These are phyloP conservation scores for Ganoderma sinense DNA, from an alignment of 1,284 basidiomycete species.

Conservation along the genomic window DNA sequence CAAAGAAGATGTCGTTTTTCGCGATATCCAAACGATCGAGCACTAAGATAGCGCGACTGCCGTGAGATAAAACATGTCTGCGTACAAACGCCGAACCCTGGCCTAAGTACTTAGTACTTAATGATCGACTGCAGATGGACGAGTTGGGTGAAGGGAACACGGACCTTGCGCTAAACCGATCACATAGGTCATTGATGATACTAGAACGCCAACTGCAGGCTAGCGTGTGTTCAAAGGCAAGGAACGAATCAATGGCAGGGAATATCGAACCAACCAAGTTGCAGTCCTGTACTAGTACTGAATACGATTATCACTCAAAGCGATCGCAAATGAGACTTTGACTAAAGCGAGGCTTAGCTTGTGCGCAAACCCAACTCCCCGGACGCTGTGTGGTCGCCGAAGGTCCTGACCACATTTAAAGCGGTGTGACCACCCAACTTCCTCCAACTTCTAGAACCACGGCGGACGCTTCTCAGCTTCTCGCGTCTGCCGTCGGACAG, in stretches of 20 bases:
- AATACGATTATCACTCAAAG: no score
- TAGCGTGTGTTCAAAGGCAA: not conserved
- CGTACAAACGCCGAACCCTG: not conserved
- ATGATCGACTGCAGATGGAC: not conserved
- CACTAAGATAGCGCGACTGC: not conserved
- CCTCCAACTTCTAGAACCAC: not conserved
- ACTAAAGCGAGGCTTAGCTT: not conserved
- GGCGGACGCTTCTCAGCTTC: not conserved
- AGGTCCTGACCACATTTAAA: not conserved
- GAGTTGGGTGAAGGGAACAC: not conserved
- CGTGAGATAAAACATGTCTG: not conserved
- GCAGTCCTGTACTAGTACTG: no score
- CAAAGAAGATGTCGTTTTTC: not conserved
- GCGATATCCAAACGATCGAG: not conserved
- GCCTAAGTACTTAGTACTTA: no score
- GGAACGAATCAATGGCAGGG: not conserved
- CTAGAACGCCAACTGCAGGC: not conserved
- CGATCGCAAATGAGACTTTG: not conserved
- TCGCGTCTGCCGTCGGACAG: not conserved
- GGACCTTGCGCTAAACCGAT: not conserved
- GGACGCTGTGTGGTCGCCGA: not conserved
- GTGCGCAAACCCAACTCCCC: not conserved
- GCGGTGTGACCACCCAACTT: not conserved
- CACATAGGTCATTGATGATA: not conserved
- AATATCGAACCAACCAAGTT: no score